Percentiles rank a stretch among this genome's conserved stretches.
These are phyloP conservation scores for Phellopilus nigrolimitatus DNA, from an alignment of 1,284 basidiomycete species.

Conservation along the genomic window DNA sequence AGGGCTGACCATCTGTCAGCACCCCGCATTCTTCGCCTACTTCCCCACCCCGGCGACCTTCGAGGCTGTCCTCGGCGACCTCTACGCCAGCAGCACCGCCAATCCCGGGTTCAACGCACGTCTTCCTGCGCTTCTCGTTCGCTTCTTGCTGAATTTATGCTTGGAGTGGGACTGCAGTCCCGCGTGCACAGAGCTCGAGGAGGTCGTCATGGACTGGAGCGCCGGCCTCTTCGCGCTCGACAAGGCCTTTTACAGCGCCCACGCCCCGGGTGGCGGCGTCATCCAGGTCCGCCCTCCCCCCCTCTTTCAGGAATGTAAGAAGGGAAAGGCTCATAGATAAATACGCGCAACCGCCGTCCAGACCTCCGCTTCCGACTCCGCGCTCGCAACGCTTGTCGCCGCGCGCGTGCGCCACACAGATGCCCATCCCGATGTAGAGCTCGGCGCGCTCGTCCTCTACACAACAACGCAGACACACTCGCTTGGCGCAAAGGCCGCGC, in stretches of 20 bases:
- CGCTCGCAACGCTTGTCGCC: slow-evolving; percentile 75
- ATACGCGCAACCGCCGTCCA: slow-evolving; percentile 31
- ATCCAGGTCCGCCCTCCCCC: slow-evolving; percentile 56
- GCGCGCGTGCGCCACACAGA: slow-evolving; percentile 61
- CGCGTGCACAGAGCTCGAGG: slow-evolving; percentile 91
- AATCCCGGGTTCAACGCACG: slow-evolving; percentile 92
- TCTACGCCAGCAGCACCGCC: slow-evolving; percentile 69
- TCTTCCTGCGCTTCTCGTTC: no score
- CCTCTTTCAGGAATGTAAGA: no score
- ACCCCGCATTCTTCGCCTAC: slow-evolving; percentile 85
- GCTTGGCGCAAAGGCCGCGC: slow-evolving; percentile 78
- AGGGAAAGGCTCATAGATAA: background rate
- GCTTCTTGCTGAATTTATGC: no score
- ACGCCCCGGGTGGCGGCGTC: slow-evolving; percentile 75
- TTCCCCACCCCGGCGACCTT: slow-evolving; percentile 81
- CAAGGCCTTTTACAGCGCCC: slow-evolving; percentile 58
- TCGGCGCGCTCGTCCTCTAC: slow-evolving; percentile 80
- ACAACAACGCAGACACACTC: slow-evolving; percentile 91
- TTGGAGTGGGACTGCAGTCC: slow-evolving; percentile 82
- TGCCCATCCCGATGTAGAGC: slow-evolving; percentile 43
- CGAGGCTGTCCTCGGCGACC: slow-evolving; percentile 83
- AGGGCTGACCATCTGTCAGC: slow-evolving; percentile 83
- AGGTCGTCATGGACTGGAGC: slow-evolving; percentile 88
- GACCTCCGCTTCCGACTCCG: slow-evolving; percentile 86
- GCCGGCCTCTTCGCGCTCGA: slow-evolving; percentile 80